These are phyloP conservation scores for Clarkia xantiana DNA, from an alignment of 345 rosid genomes.

Conservation along the genomic window DNA sequence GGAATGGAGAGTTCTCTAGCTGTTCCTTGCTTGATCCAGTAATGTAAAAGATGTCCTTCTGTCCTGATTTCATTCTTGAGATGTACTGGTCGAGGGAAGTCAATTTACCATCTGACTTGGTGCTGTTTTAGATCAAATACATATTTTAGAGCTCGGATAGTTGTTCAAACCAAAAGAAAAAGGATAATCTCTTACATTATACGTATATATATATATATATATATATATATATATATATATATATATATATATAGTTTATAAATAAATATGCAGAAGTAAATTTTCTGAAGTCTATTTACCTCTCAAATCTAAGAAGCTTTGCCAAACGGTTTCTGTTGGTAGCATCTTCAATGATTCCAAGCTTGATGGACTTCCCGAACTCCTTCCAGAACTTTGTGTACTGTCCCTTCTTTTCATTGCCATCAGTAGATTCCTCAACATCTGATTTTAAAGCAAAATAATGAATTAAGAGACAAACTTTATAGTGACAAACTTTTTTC, in stretches of 20 bases:
- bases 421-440: slow-evolving; percentile 45
- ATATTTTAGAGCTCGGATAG: slow-evolving; percentile 1
- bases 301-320: slow-evolving; percentile 54
- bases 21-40: slow-evolving; percentile 92
- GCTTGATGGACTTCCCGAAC: slow-evolving; percentile 93
- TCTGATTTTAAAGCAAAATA: slow-evolving; percentile 16
- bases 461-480: no score
- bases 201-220: no score
- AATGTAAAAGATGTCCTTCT: slow-evolving; percentile 84
- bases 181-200: no score
- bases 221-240: no score
- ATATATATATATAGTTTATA: no score
- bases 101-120: slow-evolving; percentile 82
- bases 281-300: background rate
- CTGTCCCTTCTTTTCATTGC: slow-evolving; percentile 75
- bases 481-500: no score
- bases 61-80: slow-evolving; percentile 37
- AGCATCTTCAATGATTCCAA: slow-evolving; percentile 91
- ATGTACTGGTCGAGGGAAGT: slow-evolving; percentile 94
- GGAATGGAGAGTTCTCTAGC: slow-evolving; percentile 86
- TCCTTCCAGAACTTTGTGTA: slow-evolving; percentile 92
- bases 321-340: slow-evolving; percentile 92
- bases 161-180: background rate
- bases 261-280: no score
- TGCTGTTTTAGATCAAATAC: slow-evolving; percentile 23